Conservation (phyloP, 1,284 basidiomycete genomes). For the Cryptococcus sp. region DNA sequence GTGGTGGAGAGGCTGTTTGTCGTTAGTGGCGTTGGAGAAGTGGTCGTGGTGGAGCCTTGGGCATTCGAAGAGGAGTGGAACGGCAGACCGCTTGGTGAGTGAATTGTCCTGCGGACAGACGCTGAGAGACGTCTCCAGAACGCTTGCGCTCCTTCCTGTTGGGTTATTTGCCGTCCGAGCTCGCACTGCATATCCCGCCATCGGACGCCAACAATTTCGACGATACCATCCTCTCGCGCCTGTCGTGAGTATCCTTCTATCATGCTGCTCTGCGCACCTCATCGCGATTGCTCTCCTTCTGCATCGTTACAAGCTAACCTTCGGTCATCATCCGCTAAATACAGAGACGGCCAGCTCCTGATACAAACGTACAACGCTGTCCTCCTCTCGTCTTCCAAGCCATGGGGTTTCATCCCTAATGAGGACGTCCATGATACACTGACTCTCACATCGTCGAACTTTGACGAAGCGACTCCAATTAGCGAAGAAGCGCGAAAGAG, state of each 20-base stretch:
- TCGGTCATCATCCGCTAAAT: conserved; percentile 1
- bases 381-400: conserved; percentile 32
- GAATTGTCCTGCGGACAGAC: too few relatives aligned
- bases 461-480: background rate
- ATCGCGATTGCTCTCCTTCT: too few relatives aligned
- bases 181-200: conserved; percentile 31
- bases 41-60: conserved; percentile 28
- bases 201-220: conserved; percentile 7
- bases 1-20: conserved; percentile 42
- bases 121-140: conserved; percentile 18
- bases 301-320: too few relatives aligned
- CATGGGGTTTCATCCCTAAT: conserved; percentile 50
- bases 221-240: conserved; percentile 17
- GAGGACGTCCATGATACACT: conserved; percentile 51
- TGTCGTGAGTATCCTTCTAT: conserved; percentile 26
- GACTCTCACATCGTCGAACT: background rate
- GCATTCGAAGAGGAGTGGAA: conserved; percentile 66
- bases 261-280: background rate
- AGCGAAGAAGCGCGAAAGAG: conserved; percentile 16
- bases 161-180: conserved; percentile 33
- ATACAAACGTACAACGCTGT: conserved; percentile 45
- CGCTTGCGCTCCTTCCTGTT: conserved; percentile 42
- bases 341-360: conserved; percentile 49
- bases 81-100: conserved; percentile 63
- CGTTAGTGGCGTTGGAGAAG: conserved; percentile 9